These are phyloP conservation scores for Pseudogymnoascus sp. DNA, from an alignment of 2,329 filamentous ascomycete species.

Conservation along the genomic window DNA sequence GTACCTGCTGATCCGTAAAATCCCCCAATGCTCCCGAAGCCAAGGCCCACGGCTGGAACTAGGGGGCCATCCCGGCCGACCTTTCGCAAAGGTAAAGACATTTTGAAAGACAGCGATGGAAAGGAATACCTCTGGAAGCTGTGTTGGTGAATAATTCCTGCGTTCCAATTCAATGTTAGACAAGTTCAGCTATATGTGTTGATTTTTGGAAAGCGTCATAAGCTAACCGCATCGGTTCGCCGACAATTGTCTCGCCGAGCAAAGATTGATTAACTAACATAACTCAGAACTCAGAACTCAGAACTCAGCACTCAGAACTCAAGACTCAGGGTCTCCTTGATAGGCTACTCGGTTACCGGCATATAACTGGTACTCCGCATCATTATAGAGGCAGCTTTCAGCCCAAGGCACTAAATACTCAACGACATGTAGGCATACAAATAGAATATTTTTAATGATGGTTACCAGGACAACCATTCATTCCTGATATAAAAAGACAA, in stretches of 20 bases:
- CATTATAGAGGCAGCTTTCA: too few relatives aligned
- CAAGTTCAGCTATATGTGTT: not conserved
- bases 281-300: not conserved
- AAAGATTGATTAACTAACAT: not conserved
- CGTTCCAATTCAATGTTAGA: not conserved
- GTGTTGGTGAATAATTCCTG: too few relatives aligned
- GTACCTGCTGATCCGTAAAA: slow-evolving; percentile 24
- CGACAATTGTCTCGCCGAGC: not conserved
- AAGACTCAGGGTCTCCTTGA: too few relatives aligned
- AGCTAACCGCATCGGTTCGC: not conserved
- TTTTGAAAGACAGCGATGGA: too few relatives aligned
- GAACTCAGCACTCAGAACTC: not conserved
- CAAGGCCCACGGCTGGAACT: slow-evolving; percentile 24
- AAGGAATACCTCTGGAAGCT: not conserved
- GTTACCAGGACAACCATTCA: not conserved
- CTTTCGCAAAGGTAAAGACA: slow-evolving; percentile 16
- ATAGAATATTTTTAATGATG: not conserved
- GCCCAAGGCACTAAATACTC: too few relatives aligned
- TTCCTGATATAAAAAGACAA: not conserved
- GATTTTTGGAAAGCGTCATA: not conserved
- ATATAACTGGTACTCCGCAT: too few relatives aligned
- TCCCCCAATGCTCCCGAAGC: slow-evolving; percentile 23
- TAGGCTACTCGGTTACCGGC: too few relatives aligned
- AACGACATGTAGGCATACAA: too few relatives aligned
- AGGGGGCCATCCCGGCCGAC: slow-evolving; percentile 26